These are phyloP conservation scores for Kurtzmaniella quercitrusa DNA, from an alignment of 1,139 yeast species.

Conservation along the genomic window DNA sequence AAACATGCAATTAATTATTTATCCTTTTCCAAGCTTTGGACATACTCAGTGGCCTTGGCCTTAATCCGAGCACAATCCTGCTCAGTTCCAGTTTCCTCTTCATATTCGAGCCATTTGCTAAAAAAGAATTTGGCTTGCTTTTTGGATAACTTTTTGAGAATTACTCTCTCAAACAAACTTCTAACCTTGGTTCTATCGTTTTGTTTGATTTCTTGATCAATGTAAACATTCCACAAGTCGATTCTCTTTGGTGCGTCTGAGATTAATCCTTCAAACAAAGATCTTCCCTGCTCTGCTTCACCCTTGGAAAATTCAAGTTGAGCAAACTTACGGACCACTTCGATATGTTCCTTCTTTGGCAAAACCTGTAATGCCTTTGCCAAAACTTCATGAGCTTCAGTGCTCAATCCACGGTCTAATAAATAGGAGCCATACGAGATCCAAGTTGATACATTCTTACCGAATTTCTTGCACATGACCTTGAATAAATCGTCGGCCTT, in stretches of 20 bases:
- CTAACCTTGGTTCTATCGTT: slow-evolving; percentile 62
- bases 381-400: slow-evolving; percentile 65
- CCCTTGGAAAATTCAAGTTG: slow-evolving; percentile 84
- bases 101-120: slow-evolving; percentile 84
- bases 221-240: slow-evolving; percentile 91
- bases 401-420: slow-evolving; percentile 53
- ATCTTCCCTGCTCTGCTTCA: slow-evolving; percentile 90
- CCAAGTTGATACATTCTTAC: slow-evolving; percentile 71
- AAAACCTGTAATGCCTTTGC: slow-evolving; percentile 69
- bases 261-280: slow-evolving; percentile 86
- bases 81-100: slow-evolving; percentile 64
- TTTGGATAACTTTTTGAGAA: slow-evolving; percentile 63
- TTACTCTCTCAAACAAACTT: slow-evolving; percentile 77
- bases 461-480: slow-evolving; percentile 75
- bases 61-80: slow-evolving; percentile 80
- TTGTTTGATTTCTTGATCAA: slow-evolving; percentile 82
- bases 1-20: slow-evolving; percentile 7
- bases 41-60: slow-evolving; percentile 86
- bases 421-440: slow-evolving; percentile 71
- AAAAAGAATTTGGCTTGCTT: slow-evolving; percentile 95
- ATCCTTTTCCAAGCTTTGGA: slow-evolving; percentile 19
- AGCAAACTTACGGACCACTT: slow-evolving; percentile 82
- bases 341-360: slow-evolving; percentile 75
- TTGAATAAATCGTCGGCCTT: slow-evolving; percentile 69
- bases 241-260: slow-evolving; percentile 89